phyloP scores from a whole-genome alignment of 2,329 filamentous ascomycete species.

The Paecilomyces niveus region DNA sequence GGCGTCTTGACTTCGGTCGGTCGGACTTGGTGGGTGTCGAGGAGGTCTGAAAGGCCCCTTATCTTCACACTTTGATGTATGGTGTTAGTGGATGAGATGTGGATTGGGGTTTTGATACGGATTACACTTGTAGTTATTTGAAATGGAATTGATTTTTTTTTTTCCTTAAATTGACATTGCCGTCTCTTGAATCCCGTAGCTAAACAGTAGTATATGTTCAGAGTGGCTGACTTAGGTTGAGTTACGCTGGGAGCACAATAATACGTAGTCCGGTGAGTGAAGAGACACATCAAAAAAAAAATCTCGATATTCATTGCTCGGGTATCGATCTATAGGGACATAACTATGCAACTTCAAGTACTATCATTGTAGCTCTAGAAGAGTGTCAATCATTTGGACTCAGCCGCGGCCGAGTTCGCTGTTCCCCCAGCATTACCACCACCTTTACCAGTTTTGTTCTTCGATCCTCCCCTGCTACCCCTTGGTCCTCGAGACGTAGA shows the following conservation, averaged over 20 bases:
- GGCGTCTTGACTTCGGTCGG: slow-evolving; percentile 70
- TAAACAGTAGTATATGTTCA: too few species aligned
- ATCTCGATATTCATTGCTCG: background rate
- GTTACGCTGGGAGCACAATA: background rate
- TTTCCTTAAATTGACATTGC: too few species aligned
- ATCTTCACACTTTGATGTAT: slow-evolving; percentile 46
- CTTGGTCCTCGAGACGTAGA: background rate
- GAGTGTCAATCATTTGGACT: background rate
- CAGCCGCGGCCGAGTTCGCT: background rate
- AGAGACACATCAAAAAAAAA: background rate
- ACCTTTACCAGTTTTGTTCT: background rate
- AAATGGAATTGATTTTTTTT: too few species aligned
- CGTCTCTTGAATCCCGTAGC: too few species aligned
- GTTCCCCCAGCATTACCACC: background rate
- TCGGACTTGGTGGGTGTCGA: slow-evolving; percentile 71
- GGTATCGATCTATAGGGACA: background rate
- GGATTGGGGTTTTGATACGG: background rate
- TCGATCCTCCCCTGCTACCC: background rate
- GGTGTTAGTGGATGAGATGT: background rate
- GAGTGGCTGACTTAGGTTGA: too few species aligned
- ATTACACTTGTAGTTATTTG: background rate
- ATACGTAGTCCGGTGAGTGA: background rate
- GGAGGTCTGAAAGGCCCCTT: slow-evolving; percentile 77
- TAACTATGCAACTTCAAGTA: background rate
- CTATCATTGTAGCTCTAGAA: background rate